Evolutionary conservation across 257 asterid genomes (phyloP).

Genomic region (Petunia axillaris): DNA sequence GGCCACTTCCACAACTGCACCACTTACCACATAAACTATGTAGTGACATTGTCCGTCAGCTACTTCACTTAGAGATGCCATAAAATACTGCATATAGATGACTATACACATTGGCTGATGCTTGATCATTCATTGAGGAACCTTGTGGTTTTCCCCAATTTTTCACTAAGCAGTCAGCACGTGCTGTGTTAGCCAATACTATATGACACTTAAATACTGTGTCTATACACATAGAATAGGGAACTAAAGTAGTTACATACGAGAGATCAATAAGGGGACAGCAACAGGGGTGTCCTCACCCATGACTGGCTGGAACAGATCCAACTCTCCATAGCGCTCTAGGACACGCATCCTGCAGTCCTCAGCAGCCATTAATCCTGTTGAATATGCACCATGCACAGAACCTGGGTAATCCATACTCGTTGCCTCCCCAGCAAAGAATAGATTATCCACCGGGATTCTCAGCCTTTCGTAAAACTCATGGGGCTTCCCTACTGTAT

Average conservation of each 20-base stretch:
- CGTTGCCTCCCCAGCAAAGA: slow-evolving; percentile 94
- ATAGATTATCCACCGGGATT: slow-evolving; percentile 81
- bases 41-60: neutral
- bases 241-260: slow-evolving; percentile 39
- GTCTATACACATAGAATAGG: neutral
- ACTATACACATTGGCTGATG: slow-evolving; percentile 31
- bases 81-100: slow-evolving; percentile 6
- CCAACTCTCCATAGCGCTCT: slow-evolving; percentile 80
- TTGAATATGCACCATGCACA: slow-evolving; percentile 87
- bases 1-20: neutral
- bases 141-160: slow-evolving; percentile 39
- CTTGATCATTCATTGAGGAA: slow-evolving; percentile 63
- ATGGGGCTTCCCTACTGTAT: slow-evolving; percentile 74
- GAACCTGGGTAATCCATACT: slow-evolving; percentile 83
- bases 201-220: neutral
- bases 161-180: slow-evolving; percentile 59
- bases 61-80: neutral
- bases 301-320: slow-evolving; percentile 72
- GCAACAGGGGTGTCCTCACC: slow-evolving; percentile 66
- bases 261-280: slow-evolving; percentile 73
- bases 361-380: slow-evolving; percentile 90
- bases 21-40: neutral
- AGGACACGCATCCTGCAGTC: slow-evolving; percentile 89
- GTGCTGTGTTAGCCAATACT: slow-evolving; percentile 24
- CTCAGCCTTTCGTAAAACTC: slow-evolving; percentile 79